Conservation (phyloP, 1,139 yeast species). For the Diutina scorzettiae region DNA sequence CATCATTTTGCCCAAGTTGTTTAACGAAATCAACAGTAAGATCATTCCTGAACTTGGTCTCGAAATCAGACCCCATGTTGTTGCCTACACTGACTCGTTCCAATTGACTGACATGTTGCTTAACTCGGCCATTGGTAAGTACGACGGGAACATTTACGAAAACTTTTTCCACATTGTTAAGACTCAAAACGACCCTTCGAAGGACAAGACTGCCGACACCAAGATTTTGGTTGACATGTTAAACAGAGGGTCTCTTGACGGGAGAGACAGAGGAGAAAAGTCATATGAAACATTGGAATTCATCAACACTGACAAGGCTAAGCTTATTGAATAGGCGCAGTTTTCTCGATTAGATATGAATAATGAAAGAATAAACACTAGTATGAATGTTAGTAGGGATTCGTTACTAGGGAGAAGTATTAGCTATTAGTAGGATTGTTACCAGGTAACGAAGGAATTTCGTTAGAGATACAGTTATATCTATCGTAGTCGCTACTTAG, state of each 20-base stretch:
- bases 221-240: conserved; percentile 24
- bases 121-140: conserved; percentile 32
- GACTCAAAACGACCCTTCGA: conserved; percentile 23
- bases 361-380: background rate
- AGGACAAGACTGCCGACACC: conserved; percentile 30
- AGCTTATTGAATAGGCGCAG: background rate
- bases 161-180: conserved; percentile 32
- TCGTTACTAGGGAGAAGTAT: no score
- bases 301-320: conserved; percentile 14
- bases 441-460: no score
- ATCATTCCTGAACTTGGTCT: conserved; percentile 24
- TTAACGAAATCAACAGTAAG: conserved; percentile 20
- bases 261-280: conserved; percentile 30
- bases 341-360: background rate
- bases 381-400: no score
- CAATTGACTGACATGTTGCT: conserved; percentile 32
- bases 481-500: no score
- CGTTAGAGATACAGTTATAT: no score
- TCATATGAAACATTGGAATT: conserved; percentile 18
- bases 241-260: conserved; percentile 25
- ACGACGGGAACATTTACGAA: conserved; percentile 35
- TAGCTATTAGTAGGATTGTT: no score
- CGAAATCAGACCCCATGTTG: conserved; percentile 32
- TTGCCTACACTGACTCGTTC: conserved; percentile 38
- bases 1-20: conserved; percentile 22